Evolutionary conservation across 2,329 filamentous ascomycete genomes (phyloP), one percentile per base, ranked within the genome.

Genomic region (Colletotrichum lentis): DNA sequence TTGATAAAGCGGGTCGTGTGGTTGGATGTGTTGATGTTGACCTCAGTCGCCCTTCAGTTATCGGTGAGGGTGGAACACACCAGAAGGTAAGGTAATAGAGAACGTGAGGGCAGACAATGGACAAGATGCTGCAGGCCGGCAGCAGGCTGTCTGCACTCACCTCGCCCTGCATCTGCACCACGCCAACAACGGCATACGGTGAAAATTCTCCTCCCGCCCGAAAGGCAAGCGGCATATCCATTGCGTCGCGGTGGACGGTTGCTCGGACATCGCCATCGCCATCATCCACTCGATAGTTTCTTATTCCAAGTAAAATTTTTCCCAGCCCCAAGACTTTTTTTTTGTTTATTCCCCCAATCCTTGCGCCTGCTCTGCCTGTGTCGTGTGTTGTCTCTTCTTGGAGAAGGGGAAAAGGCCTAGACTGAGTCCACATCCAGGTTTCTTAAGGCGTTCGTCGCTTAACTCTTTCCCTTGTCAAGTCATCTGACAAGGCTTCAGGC

Each of bases 371-470:
- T 18, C 24, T 44, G 39, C n/a, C 44, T 12, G 31, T 35, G 31
- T 35, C 31, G 31, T 35, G 8, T 35, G 6, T 31, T 31, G 6
- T 60, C 20, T 43, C 35, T 3, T 27, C 43, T 24, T 58, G 12
- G 16, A 50, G 35, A 22, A 22, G 57, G 5, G 18, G 43, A 43
- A 60, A 20, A 60, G 56, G 37, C 52, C 57, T 41, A 52, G 57
- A 35, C 57, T 22, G 47, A 37, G 44, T 41, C 46, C 46, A 41
- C 43, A 24, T 18, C 47, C 22, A 16, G 52, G 35, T 54, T 54
- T 54, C 20, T 35, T 10, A 18, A 50, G 37, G 31, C 22, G 57
- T 60, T 66, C 50, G 44, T 69, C 62, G 66, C 66, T 66, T 66
- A 69, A 56, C 58, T 18, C 50, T 44, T 59, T 55, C 62, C 62